Conservation (phyloP, 2,329 filamentous ascomycete species). For the Microdochium bolleyi region DNA sequence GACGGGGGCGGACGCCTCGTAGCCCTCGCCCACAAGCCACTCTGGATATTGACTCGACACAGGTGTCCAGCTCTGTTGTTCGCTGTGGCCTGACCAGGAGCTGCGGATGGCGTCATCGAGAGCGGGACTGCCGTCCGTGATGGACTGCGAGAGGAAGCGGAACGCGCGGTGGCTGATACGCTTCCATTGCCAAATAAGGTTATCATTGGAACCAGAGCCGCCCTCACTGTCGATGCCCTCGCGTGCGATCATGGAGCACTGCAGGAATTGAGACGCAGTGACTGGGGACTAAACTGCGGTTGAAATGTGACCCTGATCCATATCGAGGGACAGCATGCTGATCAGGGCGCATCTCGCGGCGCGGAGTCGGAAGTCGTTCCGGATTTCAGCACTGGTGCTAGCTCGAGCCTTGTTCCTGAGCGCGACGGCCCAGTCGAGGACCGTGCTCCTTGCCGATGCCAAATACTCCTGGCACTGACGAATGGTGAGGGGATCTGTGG, state of each 20-base stretch:
- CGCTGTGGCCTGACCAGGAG: conserved; percentile 17
- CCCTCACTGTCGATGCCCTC: conserved; percentile 13
- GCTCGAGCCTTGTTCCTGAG: conserved; percentile 12
- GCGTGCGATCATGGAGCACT: conserved; percentile 27
- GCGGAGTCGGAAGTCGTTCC: conserved; percentile 20
- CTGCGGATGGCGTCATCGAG: conserved; percentile 16
- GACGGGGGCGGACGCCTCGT: conserved; percentile 2
- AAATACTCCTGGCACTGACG: conserved; percentile 21
- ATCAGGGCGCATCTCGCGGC: conserved; percentile 29
- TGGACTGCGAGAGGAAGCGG: conserved; percentile 6
- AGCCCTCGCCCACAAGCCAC: conserved; percentile 14
- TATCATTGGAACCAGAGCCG: not conserved
- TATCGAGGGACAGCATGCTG: conserved; percentile 34
- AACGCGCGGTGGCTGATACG: not conserved
- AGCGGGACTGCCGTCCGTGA: conserved; percentile 7
- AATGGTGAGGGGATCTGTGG: conserved; percentile 10
- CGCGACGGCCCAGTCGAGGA: conserved; percentile 28
- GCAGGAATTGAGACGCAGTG: conserved; percentile 23
- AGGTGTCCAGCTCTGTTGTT: not conserved
- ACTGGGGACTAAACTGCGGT: conserved; percentile 13
- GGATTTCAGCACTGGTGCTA: conserved; percentile 13
- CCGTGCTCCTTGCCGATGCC: conserved; percentile 18
- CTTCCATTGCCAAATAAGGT: not conserved
- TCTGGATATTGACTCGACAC: conserved; percentile 2
- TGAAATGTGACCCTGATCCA: conserved; percentile 22